Percentiles rank a stretch among this genome's conserved stretches.
Evolutionary conservation across 1,139 yeast species (phyloP).

Genomic region (Magnusiomyces fungicola): DNA sequence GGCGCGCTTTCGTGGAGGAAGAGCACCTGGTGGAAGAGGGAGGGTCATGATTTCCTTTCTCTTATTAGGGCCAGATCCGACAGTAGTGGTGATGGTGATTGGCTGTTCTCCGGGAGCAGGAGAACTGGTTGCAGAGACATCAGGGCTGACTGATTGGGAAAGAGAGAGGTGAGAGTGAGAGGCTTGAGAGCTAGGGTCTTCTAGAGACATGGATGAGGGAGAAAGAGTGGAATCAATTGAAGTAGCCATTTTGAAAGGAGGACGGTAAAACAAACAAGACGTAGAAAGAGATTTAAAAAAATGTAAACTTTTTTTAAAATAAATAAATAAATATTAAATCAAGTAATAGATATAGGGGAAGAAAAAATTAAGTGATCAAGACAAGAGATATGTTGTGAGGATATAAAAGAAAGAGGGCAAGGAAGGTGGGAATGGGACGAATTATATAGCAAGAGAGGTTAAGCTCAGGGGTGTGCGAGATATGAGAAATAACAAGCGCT

Average conservation of each 20-base stretch:
- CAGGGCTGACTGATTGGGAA: constrained; percentile 2
- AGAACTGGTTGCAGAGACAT: neutral
- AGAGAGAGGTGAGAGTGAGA: constrained; percentile 3
- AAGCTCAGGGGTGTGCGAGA: too few relatives aligned
- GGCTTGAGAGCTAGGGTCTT: neutral
- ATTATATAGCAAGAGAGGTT: too few relatives aligned
- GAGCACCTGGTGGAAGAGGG: constrained; percentile 38
- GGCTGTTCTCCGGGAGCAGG: constrained; percentile 4
- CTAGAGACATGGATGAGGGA: neutral
- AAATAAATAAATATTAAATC: neutral
- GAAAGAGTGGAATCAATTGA: neutral
- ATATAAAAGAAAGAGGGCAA: too few relatives aligned
- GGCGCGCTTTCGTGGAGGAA: constrained; percentile 95
- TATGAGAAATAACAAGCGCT: too few relatives aligned
- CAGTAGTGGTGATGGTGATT: constrained; percentile 15
- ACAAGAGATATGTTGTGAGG: too few relatives aligned
- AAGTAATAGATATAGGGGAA: neutral
- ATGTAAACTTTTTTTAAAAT: too few relatives aligned
- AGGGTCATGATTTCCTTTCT: constrained; percentile 27
- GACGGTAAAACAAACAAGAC: neutral
- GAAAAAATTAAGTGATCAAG: too few relatives aligned
- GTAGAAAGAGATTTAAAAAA: too few relatives aligned
- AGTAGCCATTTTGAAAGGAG: neutral
- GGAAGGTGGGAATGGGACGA: too few relatives aligned
- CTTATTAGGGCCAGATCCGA: constrained; percentile 21